A percentile compares a stretch with the other conserved stretches of the same genome.
Conservation (phyloP, 2,329 filamentous ascomycete species). For the Paecilomyces formosus region DNA sequence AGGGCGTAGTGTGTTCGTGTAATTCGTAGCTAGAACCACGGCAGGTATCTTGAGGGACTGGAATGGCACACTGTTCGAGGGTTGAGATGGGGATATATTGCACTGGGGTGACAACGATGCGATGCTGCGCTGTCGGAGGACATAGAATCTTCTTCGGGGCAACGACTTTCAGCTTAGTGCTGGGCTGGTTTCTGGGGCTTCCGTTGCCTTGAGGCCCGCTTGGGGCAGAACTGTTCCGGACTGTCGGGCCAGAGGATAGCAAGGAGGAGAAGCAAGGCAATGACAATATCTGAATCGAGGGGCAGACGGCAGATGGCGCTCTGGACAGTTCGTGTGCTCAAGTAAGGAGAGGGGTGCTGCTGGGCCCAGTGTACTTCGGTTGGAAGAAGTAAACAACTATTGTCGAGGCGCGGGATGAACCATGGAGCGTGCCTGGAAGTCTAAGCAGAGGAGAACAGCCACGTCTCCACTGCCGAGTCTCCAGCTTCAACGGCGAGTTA, state of each 20-base stretch:
- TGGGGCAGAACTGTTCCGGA: background rate
- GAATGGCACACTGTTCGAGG: background rate
- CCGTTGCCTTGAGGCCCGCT: background rate
- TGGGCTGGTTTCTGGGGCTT: background rate
- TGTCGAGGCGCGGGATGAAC: background rate
- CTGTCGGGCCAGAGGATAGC: background rate
- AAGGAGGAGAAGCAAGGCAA: background rate
- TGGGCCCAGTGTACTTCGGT: background rate
- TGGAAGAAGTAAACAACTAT: background rate
- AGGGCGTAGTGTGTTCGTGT: background rate
- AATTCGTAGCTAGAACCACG: background rate
- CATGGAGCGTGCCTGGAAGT: background rate
- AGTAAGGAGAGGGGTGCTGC: background rate
- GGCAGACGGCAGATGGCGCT: background rate
- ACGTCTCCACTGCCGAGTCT: background rate
- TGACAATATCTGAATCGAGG: background rate
- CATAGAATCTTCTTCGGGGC: background rate
- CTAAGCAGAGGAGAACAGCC: background rate
- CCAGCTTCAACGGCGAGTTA: background rate
- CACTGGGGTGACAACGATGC: background rate
- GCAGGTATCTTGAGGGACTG: background rate
- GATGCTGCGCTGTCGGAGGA: slow-evolving; percentile 6
- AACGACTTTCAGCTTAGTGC: background rate
- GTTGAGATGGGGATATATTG: background rate
- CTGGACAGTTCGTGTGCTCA: background rate